Evolutionary conservation across 164 flowering plant genomes (phyloP).

Genomic region (Vitis labrusca): DNA sequence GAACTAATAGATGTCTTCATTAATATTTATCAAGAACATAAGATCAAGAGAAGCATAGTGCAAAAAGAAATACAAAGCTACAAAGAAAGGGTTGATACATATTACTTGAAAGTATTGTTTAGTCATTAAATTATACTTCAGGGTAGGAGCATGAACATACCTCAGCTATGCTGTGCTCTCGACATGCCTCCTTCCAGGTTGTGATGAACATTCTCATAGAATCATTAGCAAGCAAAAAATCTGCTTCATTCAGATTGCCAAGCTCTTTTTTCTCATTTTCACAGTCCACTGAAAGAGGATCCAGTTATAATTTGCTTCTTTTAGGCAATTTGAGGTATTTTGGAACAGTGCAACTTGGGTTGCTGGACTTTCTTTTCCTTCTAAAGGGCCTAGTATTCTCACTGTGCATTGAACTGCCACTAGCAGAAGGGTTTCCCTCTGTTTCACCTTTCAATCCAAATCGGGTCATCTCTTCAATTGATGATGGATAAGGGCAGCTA

Average conservation of each 20-base stretch:
- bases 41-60: no score
- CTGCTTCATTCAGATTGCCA: constrained; percentile 7
- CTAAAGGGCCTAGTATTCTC: constrained; percentile 15
- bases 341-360: constrained; percentile 14
- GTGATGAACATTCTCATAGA: constrained; percentile 53
- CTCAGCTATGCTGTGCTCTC: constrained; percentile 42
- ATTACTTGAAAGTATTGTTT: no score
- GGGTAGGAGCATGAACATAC: constrained; percentile 28
- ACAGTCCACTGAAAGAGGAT: constrained; percentile 3
- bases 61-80: no score
- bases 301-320: constrained; percentile 10
- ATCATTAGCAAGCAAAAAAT: constrained; percentile 25
- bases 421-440: constrained; percentile 19
- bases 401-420: constrained; percentile 24
- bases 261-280: constrained; percentile 3
- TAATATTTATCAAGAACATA: no score
- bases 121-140: not conserved
- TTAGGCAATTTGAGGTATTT: constrained; percentile 25
- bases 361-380: constrained; percentile 54
- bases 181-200: constrained; percentile 84
- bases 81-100: no score
- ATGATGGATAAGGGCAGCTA: constrained; percentile 92
- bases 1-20: no score
- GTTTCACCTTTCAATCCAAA: constrained; percentile 60
- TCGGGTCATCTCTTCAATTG: constrained; percentile 68